Percentiles rank a stretch among this genome's conserved stretches.
Conservation (phyloP, 805 yeast species). For the Wickerhamomyces queroliae region DNA sequence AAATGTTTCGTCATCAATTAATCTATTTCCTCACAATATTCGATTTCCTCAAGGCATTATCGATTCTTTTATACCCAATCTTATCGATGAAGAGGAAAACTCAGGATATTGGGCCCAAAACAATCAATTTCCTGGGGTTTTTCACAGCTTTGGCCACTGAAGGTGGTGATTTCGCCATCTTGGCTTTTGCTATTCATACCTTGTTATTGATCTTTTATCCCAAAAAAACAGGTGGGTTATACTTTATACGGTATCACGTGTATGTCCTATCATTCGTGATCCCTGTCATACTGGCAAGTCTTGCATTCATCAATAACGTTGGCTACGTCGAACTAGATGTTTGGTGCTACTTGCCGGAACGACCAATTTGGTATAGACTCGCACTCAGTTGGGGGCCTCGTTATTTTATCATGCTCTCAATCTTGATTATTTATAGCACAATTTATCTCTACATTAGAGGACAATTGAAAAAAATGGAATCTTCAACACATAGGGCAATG, state of each 20-base stretch:
- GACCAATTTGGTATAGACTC: conserved; percentile 68
- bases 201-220: conserved; percentile 68
- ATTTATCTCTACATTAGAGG: conserved; percentile 68
- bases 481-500: neutral
- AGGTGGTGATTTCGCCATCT: conserved; percentile 81
- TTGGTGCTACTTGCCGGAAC: conserved; percentile 75
- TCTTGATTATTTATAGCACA: conserved; percentile 58
- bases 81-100: conserved; percentile 47
- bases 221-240: conserved; percentile 63
- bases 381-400: conserved; percentile 82
- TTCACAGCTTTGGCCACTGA: conserved; percentile 76
- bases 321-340: conserved; percentile 61
- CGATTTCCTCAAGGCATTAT: conserved; percentile 69
- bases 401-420: conserved; percentile 55
- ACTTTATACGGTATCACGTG: conserved; percentile 47
- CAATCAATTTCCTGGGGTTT: conserved; percentile 44
- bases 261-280: conserved; percentile 52
- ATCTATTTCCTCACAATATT: conserved; percentile 62
- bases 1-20: conserved; percentile 65
- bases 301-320: conserved; percentile 55
- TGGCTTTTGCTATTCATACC: conserved; percentile 79
- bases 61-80: conserved; percentile 64
- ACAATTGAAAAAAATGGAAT: conserved; percentile 30
- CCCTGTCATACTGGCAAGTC: conserved; percentile 63
- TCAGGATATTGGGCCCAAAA: conserved; percentile 22